Evolutionary conservation across 23 red algal genomes (phyloP).

Genomic region (Cyanidium caldarium): DNA sequence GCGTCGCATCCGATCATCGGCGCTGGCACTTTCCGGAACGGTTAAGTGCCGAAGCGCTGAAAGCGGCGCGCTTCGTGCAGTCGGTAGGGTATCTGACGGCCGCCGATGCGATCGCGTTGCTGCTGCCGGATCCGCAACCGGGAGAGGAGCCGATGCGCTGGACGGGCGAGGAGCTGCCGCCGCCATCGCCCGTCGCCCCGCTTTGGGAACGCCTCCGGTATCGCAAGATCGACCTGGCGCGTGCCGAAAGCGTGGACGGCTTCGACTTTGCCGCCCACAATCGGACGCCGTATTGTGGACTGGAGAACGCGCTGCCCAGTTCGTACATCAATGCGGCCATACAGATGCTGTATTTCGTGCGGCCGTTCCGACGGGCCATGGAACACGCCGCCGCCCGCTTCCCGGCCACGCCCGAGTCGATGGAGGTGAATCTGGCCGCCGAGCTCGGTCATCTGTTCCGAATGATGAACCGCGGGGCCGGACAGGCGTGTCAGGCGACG

Average conservation of each 20-base stretch:
- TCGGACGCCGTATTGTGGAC: conserved; percentile 41
- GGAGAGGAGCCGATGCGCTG: too few relatives aligned
- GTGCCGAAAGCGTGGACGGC: conserved; percentile 59
- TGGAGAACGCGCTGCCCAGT: conserved; percentile 81
- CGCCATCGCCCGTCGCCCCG: too few relatives aligned
- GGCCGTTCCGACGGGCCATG: conserved; percentile 53
- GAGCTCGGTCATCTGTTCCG: conserved; percentile 76
- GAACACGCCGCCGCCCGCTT: neutral
- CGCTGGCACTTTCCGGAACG: neutral
- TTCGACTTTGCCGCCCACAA: conserved; percentile 82
- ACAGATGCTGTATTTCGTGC: conserved; percentile 54
- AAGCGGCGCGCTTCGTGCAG: neutral
- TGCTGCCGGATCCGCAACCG: too few relatives aligned
- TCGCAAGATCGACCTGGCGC: conserved; percentile 31
- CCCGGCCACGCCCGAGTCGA: neutral
- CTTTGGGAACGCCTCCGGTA: neutral
- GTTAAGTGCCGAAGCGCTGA: neutral
- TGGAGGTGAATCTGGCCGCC: conserved; percentile 49
- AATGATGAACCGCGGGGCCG: conserved; percentile 72
- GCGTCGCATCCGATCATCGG: neutral
- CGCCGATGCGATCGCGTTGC: neutral
- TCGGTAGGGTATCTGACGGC: neutral
- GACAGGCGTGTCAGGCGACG: conserved; percentile 57
- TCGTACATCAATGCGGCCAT: conserved; percentile 83
- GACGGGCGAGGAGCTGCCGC: too few relatives aligned